A percentile compares a stretch with the other conserved stretches of the same genome.
phyloP scores from a whole-genome alignment of 352 stramenopile species.

The Phytophthora tentaculata region DNA sequence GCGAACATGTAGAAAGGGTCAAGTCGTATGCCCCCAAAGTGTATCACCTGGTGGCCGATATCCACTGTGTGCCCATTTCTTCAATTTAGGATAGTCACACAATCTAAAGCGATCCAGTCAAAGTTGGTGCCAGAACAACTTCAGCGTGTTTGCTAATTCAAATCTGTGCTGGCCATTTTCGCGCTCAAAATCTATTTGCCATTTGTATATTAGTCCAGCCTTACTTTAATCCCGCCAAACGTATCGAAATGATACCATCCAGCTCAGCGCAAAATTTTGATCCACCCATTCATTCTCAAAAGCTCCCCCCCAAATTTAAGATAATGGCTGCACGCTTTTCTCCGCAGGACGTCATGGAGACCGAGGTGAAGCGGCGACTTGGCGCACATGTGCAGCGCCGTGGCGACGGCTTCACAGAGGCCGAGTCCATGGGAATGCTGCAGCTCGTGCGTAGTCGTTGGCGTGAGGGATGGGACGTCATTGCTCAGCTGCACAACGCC shows the following conservation, averaged over 20 bases:
- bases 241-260: constrained; percentile 16
- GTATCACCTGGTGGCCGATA: constrained; percentile 90
- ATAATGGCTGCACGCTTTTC: constrained; percentile 37
- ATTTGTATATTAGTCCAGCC: constrained; percentile 15
- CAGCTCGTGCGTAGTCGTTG: constrained; percentile 42
- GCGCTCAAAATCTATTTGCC: constrained; percentile 9
- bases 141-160: constrained; percentile 1
- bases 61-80: constrained; percentile 50
- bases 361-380: constrained; percentile 31
- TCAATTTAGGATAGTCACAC: not conserved
- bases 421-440: constrained; percentile 45
- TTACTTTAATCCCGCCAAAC: constrained; percentile 2
- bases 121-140: too few relatives aligned
- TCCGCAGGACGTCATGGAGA: constrained; percentile 25
- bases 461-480: constrained; percentile 47
- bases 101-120: not conserved
- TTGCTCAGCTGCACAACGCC: constrained; percentile 46
- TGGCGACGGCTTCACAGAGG: constrained; percentile 48
- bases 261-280: constrained; percentile 27
- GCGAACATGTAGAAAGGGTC: constrained; percentile 88
- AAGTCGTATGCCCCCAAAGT: constrained; percentile 94
- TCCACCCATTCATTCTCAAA: constrained; percentile 38
- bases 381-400: constrained; percentile 37
- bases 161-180: constrained; percentile 20
- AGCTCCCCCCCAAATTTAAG: constrained; percentile 24